Evolutionary conservation across 805 yeast species (phyloP).

Genomic region (Dipodascus albidus): DNA sequence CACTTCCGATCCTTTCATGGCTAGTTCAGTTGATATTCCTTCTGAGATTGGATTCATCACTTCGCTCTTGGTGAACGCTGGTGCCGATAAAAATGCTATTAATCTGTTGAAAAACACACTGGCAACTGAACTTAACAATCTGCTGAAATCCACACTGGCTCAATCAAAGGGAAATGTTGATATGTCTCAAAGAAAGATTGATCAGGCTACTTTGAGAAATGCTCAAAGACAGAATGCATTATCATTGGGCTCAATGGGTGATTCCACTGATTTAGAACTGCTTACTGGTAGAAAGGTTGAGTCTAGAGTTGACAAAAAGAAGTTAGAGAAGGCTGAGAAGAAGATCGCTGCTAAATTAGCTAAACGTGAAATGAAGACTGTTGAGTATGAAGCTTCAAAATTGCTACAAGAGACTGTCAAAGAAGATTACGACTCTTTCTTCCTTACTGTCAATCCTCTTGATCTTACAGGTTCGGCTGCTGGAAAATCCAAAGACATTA

Average conservation of each 20-base stretch:
- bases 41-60: constrained; percentile 59
- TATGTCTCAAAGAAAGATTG: constrained; percentile 80
- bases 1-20: constrained; percentile 72
- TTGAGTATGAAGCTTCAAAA: constrained; percentile 65
- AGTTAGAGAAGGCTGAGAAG: constrained; percentile 92
- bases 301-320: constrained; percentile 90
- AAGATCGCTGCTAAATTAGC: constrained; percentile 97
- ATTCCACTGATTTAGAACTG: constrained; percentile 77
- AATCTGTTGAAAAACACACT: constrained; percentile 40
- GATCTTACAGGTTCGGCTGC: constrained; percentile 46
- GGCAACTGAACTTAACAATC: constrained; percentile 34
- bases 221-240: constrained; percentile 60
- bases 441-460: constrained; percentile 88
- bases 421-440: constrained; percentile 88
- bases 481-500: constrained; percentile 95
- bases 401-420: constrained; percentile 50
- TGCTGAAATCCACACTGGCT: constrained; percentile 35
- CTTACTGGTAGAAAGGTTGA: constrained; percentile 79
- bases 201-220: constrained; percentile 51
- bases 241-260: constrained; percentile 63
- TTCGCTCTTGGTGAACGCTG: constrained; percentile 64
- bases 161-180: constrained; percentile 61
- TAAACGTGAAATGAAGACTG: constrained; percentile 36
- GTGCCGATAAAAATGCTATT: constrained; percentile 56
- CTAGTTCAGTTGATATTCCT: constrained; percentile 50